A percentile compares a stretch with the other conserved stretches of the same genome.
These are phyloP conservation scores for Pseudogymnoascus sp. DNA, from an alignment of 2,329 filamentous ascomycete species.

Conservation along the genomic window DNA sequence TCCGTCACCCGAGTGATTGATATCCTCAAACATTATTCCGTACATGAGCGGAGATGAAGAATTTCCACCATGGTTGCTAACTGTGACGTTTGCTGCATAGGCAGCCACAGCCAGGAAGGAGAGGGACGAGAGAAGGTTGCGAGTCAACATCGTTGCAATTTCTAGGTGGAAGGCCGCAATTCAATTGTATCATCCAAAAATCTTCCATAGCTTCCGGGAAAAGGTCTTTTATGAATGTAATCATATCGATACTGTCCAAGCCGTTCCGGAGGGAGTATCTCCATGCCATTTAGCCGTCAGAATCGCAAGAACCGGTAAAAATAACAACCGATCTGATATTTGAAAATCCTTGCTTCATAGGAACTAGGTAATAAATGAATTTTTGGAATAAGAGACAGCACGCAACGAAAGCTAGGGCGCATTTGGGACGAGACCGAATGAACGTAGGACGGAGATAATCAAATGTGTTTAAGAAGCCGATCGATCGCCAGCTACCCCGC, in stretches of 20 bases:
- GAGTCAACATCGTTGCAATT: background rate
- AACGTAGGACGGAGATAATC: background rate
- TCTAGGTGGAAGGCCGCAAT: background rate
- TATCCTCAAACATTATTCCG: conserved; percentile 28
- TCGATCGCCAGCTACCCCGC: background rate
- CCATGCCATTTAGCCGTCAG: background rate
- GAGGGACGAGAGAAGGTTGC: background rate
- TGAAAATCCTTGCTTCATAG: background rate
- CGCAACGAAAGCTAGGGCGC: background rate
- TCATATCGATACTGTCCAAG: background rate
- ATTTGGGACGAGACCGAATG: background rate
- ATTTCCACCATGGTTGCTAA: conserved; percentile 24
- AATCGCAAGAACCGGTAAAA: background rate
- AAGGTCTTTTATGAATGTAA: background rate
- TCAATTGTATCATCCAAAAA: background rate
- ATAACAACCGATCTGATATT: background rate
- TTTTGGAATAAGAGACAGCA: background rate
- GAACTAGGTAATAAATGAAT: background rate
- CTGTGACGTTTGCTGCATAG: conserved; percentile 22
- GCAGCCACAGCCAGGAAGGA: conserved; percentile 6
- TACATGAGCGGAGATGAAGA: conserved; percentile 23
- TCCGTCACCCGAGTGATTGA: conserved; percentile 27
- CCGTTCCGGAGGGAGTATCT: background rate
- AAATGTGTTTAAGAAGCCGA: background rate
- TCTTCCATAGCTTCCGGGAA: background rate